Evolutionary conservation across 2,329 filamentous ascomycete species (phyloP).

Genomic region (Grosmannia clavigera): DNA sequence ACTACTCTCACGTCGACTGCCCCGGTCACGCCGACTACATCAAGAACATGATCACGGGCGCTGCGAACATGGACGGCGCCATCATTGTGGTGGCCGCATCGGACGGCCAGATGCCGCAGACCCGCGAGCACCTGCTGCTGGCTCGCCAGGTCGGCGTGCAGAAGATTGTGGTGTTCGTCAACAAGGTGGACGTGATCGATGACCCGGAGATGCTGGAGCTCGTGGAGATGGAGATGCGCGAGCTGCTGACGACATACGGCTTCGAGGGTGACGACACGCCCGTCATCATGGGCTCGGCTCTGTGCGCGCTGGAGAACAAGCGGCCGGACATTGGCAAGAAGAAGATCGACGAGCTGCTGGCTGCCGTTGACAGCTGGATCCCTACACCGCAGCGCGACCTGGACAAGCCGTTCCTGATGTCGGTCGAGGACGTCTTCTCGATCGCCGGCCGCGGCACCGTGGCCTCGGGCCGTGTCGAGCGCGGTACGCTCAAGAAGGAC

Average conservation of each 20-base stretch:
- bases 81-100: constrained; percentile 98
- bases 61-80: constrained; percentile 97
- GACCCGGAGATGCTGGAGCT: constrained; percentile 99
- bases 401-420: constrained; percentile 99
- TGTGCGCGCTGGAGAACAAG: constrained; percentile 83
- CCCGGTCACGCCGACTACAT: constrained; percentile 99
- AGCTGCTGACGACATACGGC: constrained; percentile 81
- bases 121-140: constrained; percentile 92
- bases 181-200: constrained; percentile 96
- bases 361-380: constrained; percentile 90
- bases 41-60: constrained; percentile 99
- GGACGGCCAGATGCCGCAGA: constrained; percentile 99
- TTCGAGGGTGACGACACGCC: constrained; percentile 98
- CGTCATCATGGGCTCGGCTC: constrained; percentile 91
- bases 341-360: constrained; percentile 86
- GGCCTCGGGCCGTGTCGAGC: constrained; percentile 92
- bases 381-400: constrained; percentile 86
- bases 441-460: constrained; percentile 92
- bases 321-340: constrained; percentile 72
- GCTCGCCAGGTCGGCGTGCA: constrained; percentile 97
- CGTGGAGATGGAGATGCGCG: constrained; percentile 99
- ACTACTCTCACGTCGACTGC: constrained; percentile 99
- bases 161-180: constrained; percentile 97
- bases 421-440: constrained; percentile 85
- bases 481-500: constrained; percentile 86